Evolutionary conservation across 2,329 filamentous ascomycete genomes (phyloP).

Genomic region (Claviceps monticola): DNA sequence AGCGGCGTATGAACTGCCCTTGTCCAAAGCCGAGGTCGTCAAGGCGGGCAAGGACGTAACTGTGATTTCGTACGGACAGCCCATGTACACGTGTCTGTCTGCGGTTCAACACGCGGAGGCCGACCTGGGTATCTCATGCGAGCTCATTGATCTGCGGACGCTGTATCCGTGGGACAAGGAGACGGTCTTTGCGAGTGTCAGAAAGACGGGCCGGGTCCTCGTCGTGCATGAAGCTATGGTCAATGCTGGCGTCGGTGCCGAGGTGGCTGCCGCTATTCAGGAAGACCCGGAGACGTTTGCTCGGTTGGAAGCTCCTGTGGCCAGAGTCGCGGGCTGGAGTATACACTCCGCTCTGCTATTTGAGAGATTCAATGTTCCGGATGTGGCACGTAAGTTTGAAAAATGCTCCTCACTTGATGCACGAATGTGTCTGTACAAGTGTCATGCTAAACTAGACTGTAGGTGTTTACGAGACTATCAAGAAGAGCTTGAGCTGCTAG

Average conservation of each 20-base stretch:
- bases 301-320: constrained; percentile 70
- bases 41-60: constrained; percentile 72
- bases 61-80: constrained; percentile 78
- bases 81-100: constrained; percentile 67
- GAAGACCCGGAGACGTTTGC: constrained; percentile 65
- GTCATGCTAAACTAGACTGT: background rate
- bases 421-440: background rate
- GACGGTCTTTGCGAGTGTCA: constrained; percentile 67
- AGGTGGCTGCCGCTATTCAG: constrained; percentile 79
- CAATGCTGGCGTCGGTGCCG: constrained; percentile 78
- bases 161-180: constrained; percentile 86
- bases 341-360: constrained; percentile 68
- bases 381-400: constrained; percentile 63
- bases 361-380: constrained; percentile 71
- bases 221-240: constrained; percentile 90
- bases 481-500: constrained; percentile 50
- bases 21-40: constrained; percentile 74
- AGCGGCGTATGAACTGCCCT: constrained; percentile 65
- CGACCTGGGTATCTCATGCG: constrained; percentile 61
- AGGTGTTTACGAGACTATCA: constrained; percentile 62
- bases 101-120: constrained; percentile 64
- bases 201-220: constrained; percentile 73
- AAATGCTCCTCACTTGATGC: no score
- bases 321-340: constrained; percentile 78
- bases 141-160: constrained; percentile 78